These are phyloP conservation scores for Kwoniella newhampshirensis DNA, from an alignment of 768 basidiomycete species.

Conservation along the genomic window DNA sequence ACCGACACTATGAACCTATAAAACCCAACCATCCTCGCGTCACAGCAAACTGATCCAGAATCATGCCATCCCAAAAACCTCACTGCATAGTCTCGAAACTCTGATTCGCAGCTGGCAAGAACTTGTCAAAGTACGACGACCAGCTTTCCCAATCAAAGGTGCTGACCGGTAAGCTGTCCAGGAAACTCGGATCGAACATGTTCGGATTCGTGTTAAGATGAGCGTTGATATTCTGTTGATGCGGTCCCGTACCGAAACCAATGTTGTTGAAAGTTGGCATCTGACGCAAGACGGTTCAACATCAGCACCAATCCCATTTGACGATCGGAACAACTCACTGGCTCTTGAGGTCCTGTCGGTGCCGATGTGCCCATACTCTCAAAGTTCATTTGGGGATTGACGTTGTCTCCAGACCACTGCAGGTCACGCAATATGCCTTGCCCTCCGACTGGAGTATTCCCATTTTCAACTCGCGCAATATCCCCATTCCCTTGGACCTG, in stretches of 20 bases:
- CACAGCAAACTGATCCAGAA: no score
- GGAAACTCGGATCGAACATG: conserved; percentile 30
- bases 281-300: no score
- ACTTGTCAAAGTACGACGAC: conserved; percentile 20
- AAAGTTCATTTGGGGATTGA: conserved; percentile 43
- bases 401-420: conserved; percentile 24
- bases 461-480: neutral
- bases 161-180: conserved; percentile 42
- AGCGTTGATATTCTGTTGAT: conserved; percentile 3
- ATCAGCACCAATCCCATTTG: no score
- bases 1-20: no score
- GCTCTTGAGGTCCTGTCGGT: no score
- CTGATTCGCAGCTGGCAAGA: conserved; percentile 18
- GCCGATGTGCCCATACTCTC: neutral
- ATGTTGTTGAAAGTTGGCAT: no score
- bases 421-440: neutral
- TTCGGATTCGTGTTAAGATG: conserved; percentile 14
- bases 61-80: no score
- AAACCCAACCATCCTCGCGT: no score
- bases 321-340: no score
- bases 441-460: neutral
- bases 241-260: no score
- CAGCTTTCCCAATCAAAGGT: conserved; percentile 39
- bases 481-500: neutral
- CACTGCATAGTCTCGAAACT: conserved; percentile 24